These are phyloP conservation scores for Phytophthora ohioensis DNA, from an alignment of 352 stramenopile genomes.

Conservation along the genomic window DNA sequence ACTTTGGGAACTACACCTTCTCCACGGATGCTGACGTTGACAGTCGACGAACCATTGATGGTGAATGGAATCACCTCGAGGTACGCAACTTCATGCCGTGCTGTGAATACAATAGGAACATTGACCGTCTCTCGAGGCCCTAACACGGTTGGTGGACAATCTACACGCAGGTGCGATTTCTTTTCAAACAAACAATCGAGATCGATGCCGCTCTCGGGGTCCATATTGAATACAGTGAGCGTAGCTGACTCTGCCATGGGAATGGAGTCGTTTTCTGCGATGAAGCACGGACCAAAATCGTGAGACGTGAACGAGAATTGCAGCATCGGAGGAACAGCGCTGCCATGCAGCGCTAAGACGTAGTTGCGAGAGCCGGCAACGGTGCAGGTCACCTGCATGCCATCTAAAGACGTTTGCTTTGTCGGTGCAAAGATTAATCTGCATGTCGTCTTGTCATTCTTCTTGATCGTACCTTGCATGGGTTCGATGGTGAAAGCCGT, in stretches of 20 bases:
- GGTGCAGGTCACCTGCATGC: conserved; percentile 74
- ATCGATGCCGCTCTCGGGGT: conserved; percentile 78
- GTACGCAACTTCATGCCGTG: conserved; percentile 85
- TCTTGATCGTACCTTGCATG: conserved; percentile 86
- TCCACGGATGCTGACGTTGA: conserved; percentile 78
- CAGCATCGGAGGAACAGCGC: conserved; percentile 83
- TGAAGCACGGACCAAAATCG: conserved; percentile 94
- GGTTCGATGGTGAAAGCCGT: conserved; percentile 71
- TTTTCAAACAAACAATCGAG: conserved; percentile 93
- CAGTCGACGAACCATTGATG: conserved; percentile 88
- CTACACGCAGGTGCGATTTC: conserved; percentile 85
- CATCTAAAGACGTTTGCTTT: conserved; percentile 82
- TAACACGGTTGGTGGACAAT: conserved; percentile 85
- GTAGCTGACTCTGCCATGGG: conserved; percentile 61
- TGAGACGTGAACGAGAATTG: conserved; percentile 91
- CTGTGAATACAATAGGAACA: conserved; percentile 90
- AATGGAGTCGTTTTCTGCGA: conserved; percentile 77
- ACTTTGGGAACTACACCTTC: conserved; percentile 84
- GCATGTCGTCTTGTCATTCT: conserved; percentile 86
- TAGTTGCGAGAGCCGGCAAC: conserved; percentile 91
- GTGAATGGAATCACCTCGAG: conserved; percentile 91
- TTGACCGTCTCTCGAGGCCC: conserved; percentile 77
- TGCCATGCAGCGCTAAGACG: conserved; percentile 73
- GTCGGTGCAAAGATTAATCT: conserved; percentile 79
- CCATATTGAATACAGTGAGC: conserved; percentile 90